Base-by-base conservation (phyloP, 2,329 filamentous ascomycete genomes). In the Microcyclospora pomicola region DNA sequence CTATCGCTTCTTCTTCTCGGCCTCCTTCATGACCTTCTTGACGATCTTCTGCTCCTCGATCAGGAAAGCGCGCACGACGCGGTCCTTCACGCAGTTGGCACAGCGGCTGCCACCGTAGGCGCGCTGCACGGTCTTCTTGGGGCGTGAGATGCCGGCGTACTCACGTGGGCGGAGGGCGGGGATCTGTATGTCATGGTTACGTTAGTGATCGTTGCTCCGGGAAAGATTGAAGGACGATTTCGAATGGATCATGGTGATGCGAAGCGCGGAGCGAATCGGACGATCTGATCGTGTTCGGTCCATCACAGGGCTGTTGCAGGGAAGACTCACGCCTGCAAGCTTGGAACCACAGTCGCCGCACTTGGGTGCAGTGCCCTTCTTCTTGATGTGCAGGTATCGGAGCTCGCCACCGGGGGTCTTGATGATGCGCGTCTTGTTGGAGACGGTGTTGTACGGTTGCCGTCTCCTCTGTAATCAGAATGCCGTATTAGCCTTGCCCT, bases 1-100 rank as follows among this genome's bases (percentile, higher is more conserved):
- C 19, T 24, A 24, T 24, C 19, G 19, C 42, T 47, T 46, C 66
- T 82, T 82, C 74, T 84, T 82, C 73, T 93, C 84, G 49, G 75
- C 77, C 77, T 96, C 88, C 82, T 95, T 95, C 66, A 96, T 78
- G 60, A 98, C 91, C 84, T 98, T 98, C 86, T 98, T 98, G 71
- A 98, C 91, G 60, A 98, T 96, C 84, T 98, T 98, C 77, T 98
- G 91, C 80, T 98, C 91, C 76, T 98, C 92, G 54, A 98, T 96
- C 67, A 98, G 73, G 81, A 98, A 98, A 50, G 91, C 91, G 58
- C 91, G 85, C 57, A 95, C 85, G 56, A 98, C 84, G 59, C 91
- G 82, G 75, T 98, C 91, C 69, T 88, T 87, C 57, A 98, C 91
- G 69, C 91, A 98, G 77, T 85, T 91, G 64, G 82, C 86, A 75